Conservation (phyloP, 768 basidiomycete genomes). For the Naganishia kalamii region DNA sequence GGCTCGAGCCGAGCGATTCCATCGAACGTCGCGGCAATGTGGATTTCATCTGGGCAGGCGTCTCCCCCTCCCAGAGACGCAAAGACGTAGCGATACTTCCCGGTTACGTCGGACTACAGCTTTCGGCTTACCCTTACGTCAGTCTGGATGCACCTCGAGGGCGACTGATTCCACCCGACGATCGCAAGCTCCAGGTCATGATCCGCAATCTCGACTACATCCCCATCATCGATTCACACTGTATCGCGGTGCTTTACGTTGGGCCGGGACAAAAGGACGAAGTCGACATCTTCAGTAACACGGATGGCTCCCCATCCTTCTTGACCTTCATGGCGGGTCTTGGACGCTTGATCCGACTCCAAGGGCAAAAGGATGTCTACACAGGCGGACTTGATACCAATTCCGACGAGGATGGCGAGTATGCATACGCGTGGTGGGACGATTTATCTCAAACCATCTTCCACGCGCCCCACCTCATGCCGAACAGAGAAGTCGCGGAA, state of each 20-base stretch:
- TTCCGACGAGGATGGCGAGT: conserved; percentile 80
- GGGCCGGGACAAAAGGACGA: conserved; percentile 83
- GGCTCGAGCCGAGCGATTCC: not conserved
- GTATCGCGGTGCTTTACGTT: conserved; percentile 92
- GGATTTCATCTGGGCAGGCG: conserved; percentile 72
- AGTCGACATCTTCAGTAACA: conserved; percentile 76
- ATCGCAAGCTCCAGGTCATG: conserved; percentile 41
- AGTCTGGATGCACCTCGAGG: conserved; percentile 50
- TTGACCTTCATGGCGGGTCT: conserved; percentile 86
- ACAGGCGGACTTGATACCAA: conserved; percentile 78
- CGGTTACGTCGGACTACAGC: conserved; percentile 73
- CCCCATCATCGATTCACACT: conserved; percentile 94
- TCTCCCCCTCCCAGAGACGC: conserved; percentile 78
- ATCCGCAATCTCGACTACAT: conserved; percentile 68
- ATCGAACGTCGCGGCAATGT: not conserved
- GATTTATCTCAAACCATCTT: conserved; percentile 91
- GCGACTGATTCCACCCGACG: conserved; percentile 50
- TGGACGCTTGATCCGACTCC: conserved; percentile 76
- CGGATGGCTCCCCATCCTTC: conserved; percentile 89
- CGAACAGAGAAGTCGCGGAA: conserved; percentile 51
- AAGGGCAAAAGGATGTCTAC: conserved; percentile 85
- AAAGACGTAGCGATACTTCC: conserved; percentile 82
- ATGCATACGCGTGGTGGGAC: conserved; percentile 99
- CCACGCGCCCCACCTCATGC: conserved; percentile 97
- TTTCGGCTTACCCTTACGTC: conserved; percentile 65